These are phyloP conservation scores for Knoxia roxburghii DNA, from an alignment of 257 asterid genomes.

Conservation along the genomic window DNA sequence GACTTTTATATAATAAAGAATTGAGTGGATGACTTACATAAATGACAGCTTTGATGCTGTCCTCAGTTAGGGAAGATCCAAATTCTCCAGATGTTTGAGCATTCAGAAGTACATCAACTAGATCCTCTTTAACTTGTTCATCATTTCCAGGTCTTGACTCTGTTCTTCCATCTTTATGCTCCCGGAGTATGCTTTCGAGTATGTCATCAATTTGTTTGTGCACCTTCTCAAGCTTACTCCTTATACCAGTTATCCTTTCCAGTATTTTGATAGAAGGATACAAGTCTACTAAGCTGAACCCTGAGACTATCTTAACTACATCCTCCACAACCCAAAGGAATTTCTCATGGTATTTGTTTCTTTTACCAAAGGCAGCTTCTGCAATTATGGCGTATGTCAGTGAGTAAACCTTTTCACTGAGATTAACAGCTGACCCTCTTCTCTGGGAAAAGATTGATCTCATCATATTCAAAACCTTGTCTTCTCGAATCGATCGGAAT, in stretches of 20 bases:
- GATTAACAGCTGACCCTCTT: conserved; percentile 3
- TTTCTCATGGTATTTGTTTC: conserved; percentile 5
- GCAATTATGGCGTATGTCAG: conserved; percentile 3
- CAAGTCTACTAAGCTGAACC: conserved; percentile 9
- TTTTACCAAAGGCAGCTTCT: conserved; percentile 14
- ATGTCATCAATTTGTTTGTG: neutral
- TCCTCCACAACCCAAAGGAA: neutral
- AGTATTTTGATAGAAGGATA: conserved; percentile 5
- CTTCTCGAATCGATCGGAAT: neutral
- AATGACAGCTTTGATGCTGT: conserved; percentile 14
- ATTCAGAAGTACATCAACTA: conserved; percentile 18
- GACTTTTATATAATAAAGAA: no score
- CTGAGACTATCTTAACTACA: neutral
- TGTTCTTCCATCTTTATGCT: neutral
- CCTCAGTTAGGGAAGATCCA: conserved; percentile 3
- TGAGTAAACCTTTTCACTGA: conserved; percentile 3
- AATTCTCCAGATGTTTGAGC: conserved; percentile 1
- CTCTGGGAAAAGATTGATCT: conserved; percentile 1
- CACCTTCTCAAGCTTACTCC: neutral
- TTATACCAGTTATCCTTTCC: conserved; percentile 5
- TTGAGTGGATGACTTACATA: no score
- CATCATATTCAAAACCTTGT: conserved; percentile 1
- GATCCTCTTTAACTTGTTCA: conserved; percentile 15
- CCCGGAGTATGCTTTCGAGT: neutral
- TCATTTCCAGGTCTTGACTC: no score